Conservation (phyloP, 768 basidiomycete genomes). For the Calocera cornea region DNA sequence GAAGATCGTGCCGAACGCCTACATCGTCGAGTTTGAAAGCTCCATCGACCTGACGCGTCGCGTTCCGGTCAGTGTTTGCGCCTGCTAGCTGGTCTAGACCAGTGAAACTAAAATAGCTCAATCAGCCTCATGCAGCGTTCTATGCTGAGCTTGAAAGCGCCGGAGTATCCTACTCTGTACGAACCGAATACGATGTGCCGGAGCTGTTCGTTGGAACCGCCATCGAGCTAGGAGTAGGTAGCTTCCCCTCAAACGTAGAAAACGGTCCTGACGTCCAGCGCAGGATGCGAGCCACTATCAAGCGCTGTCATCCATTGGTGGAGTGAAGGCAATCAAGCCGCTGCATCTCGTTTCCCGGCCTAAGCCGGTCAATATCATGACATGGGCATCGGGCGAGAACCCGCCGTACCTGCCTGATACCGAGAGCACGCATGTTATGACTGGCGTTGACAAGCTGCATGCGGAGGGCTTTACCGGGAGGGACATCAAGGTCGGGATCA, state of each 20-base stretch:
- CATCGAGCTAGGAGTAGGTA: constrained; percentile 34
- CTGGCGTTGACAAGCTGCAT: constrained; percentile 53
- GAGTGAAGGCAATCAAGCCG: constrained; percentile 48
- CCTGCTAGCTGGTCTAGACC: neutral
- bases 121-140: constrained; percentile 37
- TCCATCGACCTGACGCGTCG: constrained; percentile 17
- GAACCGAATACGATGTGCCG: constrained; percentile 32
- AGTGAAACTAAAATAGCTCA: neutral
- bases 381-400: constrained; percentile 22
- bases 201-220: constrained; percentile 49
- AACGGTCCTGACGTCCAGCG: constrained; percentile 8
- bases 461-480: constrained; percentile 46
- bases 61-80: constrained; percentile 15
- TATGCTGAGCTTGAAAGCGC: constrained; percentile 28
- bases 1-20: constrained; percentile 35
- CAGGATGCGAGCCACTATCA: constrained; percentile 32
- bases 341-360: constrained; percentile 34
- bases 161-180: constrained; percentile 17
- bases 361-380: constrained; percentile 23
- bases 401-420: constrained; percentile 34
- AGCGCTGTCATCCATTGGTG: constrained; percentile 33
- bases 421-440: constrained; percentile 41
- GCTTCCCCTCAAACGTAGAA: neutral
- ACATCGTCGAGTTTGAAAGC: constrained; percentile 43
- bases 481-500: constrained; percentile 53